phyloP scores from a whole-genome alignment of 805 yeast genomes.

The Yarrowia sp. region DNA sequence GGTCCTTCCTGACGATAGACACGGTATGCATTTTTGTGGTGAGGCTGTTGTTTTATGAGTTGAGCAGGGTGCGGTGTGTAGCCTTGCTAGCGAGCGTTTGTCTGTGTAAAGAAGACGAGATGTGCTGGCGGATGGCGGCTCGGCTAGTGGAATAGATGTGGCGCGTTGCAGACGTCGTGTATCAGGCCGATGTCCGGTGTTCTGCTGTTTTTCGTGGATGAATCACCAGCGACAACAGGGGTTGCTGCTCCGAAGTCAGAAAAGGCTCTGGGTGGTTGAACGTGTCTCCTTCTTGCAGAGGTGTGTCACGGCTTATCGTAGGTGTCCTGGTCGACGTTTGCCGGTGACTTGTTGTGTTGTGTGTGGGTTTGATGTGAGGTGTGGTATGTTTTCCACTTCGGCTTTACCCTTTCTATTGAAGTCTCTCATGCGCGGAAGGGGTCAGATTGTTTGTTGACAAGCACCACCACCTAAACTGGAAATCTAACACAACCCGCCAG shows the following conservation, averaged over 20 bases:
- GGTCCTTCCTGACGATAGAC: constrained; percentile 16
- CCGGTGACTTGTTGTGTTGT: constrained; percentile 2
- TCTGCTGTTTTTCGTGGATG: neutral
- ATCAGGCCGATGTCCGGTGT: neutral
- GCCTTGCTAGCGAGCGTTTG: neutral
- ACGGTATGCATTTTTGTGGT: constrained; percentile 15
- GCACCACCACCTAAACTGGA: neutral
- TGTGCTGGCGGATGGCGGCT: neutral
- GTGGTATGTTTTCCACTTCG: constrained; percentile 15
- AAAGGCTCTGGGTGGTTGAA: neutral
- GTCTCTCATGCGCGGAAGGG: constrained; percentile 24
- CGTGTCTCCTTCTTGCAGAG: neutral
- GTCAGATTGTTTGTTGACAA: constrained; percentile 18
- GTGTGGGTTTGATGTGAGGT: constrained; percentile 15
- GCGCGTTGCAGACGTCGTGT: neutral
- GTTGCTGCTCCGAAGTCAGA: constrained; percentile 11
- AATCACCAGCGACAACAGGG: constrained; percentile 19
- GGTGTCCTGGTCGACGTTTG: neutral
- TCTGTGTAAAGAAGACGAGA: neutral
- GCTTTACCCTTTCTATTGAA: constrained; percentile 22
- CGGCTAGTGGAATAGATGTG: neutral
- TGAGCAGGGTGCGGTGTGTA: constrained; percentile 2
- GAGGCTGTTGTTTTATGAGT: neutral
- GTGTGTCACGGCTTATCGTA: neutral
- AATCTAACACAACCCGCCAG: neutral